Conservation (phyloP, 192 early-diverging fungal species). For the Podila verticillata region DNA sequence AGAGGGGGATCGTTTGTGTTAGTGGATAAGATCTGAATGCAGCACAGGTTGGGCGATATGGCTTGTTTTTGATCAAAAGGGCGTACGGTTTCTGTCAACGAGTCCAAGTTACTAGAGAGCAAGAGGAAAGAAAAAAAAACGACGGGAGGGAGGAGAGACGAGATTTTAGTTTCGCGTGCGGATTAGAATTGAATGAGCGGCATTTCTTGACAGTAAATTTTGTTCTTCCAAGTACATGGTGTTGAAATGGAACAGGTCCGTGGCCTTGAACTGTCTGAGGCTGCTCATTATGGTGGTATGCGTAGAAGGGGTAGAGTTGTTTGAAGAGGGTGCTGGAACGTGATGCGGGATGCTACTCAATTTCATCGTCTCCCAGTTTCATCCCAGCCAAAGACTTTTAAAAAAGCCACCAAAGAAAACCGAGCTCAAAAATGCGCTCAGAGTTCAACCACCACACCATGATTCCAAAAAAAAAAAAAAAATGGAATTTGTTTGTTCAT, state of each 20-base stretch:
- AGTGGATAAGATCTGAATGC: too few relatives aligned
- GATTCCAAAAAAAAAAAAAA: background rate
- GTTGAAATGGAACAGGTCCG: slow-evolving; percentile 95
- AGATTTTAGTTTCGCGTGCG: background rate
- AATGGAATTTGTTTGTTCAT: too few relatives aligned
- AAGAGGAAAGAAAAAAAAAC: background rate
- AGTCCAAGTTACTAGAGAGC: slow-evolving; percentile 81
- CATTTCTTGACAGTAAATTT: background rate
- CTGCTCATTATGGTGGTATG: slow-evolving; percentile 41
- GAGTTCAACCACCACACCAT: too few relatives aligned
- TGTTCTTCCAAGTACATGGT: slow-evolving; percentile 68
- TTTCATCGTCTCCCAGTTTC: too few relatives aligned
- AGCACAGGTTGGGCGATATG: too few relatives aligned
- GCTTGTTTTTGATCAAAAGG: too few relatives aligned
- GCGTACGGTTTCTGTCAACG: slow-evolving; percentile 92
- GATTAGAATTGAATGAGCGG: too few relatives aligned
- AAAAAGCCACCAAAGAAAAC: background rate
- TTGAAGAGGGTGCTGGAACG: background rate
- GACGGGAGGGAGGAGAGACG: background rate
- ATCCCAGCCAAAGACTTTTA: background rate
- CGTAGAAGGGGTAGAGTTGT: background rate
- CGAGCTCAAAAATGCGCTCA: too few relatives aligned
- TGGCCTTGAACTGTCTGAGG: slow-evolving; percentile 73
- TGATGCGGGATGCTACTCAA: background rate
- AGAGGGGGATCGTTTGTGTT: too few relatives aligned